A percentile compares a stretch with the other conserved stretches of the same genome.
phyloP scores from a whole-genome alignment of 495 filamentous ascomycete species.

The Penicillium coffeae region DNA sequence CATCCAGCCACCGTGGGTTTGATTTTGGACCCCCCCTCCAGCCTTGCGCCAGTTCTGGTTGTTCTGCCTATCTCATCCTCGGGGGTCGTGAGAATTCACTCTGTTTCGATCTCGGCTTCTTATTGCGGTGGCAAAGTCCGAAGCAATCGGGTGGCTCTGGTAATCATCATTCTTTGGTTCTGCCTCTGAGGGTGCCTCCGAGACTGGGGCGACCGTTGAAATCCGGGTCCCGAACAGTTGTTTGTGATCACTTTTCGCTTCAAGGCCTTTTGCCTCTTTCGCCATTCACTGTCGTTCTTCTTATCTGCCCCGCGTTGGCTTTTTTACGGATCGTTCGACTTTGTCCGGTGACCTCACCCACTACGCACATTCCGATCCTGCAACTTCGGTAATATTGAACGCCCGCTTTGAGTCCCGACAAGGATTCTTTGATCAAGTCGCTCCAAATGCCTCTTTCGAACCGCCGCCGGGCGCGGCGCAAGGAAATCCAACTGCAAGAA shows the following conservation, averaged over 20 bases:
- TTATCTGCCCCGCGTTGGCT: neutral
- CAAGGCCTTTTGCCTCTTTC: neutral
- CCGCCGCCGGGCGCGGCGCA: constrained; percentile 49
- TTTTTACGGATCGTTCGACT: too few relatives aligned
- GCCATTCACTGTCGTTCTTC: neutral
- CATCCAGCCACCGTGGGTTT: neutral
- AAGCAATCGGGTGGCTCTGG: constrained; percentile 20
- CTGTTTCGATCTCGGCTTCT: constrained; percentile 7
- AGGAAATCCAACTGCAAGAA: constrained; percentile 46
- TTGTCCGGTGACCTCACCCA: neutral
- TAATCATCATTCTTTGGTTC: constrained; percentile 33
- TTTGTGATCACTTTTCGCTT: constrained; percentile 26
- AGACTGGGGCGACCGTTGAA: constrained; percentile 24
- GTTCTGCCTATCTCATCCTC: constrained; percentile 5
- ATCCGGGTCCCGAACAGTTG: constrained; percentile 27
- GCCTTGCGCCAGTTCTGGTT: constrained; percentile 8
- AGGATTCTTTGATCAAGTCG: neutral
- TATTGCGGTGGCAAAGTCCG: constrained; percentile 36
- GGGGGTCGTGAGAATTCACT: neutral
- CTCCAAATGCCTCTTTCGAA: constrained; percentile 45
- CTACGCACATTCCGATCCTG: neutral
- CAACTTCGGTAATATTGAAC: neutral
- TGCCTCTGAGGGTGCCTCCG: constrained; percentile 26
- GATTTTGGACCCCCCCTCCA: constrained; percentile 9
- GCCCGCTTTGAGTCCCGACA: neutral